Evolutionary conservation across 805 yeast species (phyloP).

Genomic region (Metschnikowia gelsemii): DNA sequence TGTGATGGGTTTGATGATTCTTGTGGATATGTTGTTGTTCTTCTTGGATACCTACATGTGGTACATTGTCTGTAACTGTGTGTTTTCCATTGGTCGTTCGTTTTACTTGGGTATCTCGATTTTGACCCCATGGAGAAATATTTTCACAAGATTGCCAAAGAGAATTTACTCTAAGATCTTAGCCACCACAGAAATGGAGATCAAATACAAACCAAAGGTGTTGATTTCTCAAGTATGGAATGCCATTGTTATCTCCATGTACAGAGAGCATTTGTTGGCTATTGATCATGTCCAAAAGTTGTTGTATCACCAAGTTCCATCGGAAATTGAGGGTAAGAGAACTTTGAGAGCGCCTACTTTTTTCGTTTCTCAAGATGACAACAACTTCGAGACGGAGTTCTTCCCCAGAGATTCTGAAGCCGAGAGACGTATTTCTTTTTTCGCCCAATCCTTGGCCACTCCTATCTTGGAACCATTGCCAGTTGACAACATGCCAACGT

Average conservation of each 20-base stretch:
- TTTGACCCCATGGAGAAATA: constrained; percentile 99
- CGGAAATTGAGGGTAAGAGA: constrained; percentile 97
- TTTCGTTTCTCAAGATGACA: constrained; percentile 97
- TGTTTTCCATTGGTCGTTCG: constrained; percentile 95
- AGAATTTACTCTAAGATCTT: constrained; percentile 96
- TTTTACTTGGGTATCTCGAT: constrained; percentile 98
- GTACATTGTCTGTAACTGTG: constrained; percentile 94
- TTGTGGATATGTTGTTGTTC: constrained; percentile 91
- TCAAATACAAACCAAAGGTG: constrained; percentile 97
- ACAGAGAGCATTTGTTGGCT: constrained; percentile 97
- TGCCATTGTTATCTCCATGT: constrained; percentile 98
- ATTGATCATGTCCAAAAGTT: constrained; percentile 98
- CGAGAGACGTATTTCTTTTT: constrained; percentile 98
- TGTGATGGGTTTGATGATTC: constrained; percentile 87
- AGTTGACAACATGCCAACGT: constrained; percentile 99
- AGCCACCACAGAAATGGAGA: constrained; percentile 99
- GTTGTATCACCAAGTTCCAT: constrained; percentile 97
- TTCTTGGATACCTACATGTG: constrained; percentile 98
- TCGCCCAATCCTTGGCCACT: constrained; percentile 97
- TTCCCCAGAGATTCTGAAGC: constrained; percentile 98
- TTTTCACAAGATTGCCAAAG: constrained; percentile 96
- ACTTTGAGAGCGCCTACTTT: constrained; percentile 98
- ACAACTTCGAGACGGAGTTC: constrained; percentile 90
- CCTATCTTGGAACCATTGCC: constrained; percentile 99
- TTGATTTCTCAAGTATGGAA: constrained; percentile 98